Evolutionary conservation across 2,329 filamentous ascomycete genomes (phyloP).

Genomic region (Beauveria asiatica): DNA sequence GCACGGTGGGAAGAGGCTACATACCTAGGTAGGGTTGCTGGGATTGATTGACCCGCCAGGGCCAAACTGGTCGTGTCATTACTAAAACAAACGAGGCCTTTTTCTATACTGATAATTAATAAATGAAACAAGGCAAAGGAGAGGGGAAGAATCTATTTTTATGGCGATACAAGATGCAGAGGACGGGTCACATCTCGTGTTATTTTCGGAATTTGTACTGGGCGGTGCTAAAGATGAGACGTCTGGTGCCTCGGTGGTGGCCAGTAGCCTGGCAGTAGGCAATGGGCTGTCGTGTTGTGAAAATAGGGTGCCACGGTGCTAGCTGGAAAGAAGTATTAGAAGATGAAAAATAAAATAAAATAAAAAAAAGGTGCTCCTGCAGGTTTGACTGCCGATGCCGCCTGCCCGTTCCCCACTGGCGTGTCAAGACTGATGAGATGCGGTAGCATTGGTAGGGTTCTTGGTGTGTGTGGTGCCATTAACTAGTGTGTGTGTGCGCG

Average conservation of each 20-base stretch:
- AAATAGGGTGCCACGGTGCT: not conserved
- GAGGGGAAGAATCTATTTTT: not conserved
- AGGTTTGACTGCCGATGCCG: not conserved
- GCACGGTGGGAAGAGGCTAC: too few species aligned
- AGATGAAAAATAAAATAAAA: not conserved
- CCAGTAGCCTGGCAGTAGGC: too few species aligned
- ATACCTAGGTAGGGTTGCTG: too few species aligned
- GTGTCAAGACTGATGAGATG: not conserved
- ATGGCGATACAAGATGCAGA: not conserved
- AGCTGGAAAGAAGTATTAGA: not conserved
- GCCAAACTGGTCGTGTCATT: too few species aligned
- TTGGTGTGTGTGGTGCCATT: not conserved
- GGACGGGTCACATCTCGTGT: not conserved
- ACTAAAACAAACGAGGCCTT: too few species aligned
- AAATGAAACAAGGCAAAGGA: not conserved
- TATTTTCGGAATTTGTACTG: not conserved
- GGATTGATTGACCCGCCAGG: too few species aligned
- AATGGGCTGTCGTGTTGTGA: not conserved
- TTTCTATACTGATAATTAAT: too few species aligned
- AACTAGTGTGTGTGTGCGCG: not conserved
- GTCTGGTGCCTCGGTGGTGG: not conserved
- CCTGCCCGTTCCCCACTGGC: not conserved
- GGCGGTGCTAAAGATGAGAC: not conserved
- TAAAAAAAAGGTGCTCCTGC: not conserved
- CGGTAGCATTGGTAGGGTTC: not conserved